These are phyloP conservation scores for Suhomyces vadensis DNA, from an alignment of 805 yeast species.

Conservation along the genomic window DNA sequence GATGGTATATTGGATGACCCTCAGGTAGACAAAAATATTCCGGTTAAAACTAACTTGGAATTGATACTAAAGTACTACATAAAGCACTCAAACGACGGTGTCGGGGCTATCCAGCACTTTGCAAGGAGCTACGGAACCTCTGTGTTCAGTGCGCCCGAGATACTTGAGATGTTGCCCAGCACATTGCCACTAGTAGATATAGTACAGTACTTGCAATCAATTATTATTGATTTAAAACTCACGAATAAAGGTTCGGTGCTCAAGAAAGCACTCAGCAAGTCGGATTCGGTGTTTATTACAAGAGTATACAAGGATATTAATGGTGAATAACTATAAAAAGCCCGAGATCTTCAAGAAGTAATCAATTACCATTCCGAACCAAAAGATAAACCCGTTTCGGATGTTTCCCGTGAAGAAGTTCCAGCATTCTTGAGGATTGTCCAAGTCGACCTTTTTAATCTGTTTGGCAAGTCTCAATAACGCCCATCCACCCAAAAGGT, in stretches of 20 bases:
- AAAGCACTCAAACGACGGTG: constrained; percentile 5
- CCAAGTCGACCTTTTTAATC: constrained; percentile 74
- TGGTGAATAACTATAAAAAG: constrained; percentile 27
- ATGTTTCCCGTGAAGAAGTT: constrained; percentile 74
- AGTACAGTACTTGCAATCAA: constrained; percentile 24
- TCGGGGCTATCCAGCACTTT: constrained; percentile 30
- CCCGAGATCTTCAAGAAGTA: constrained; percentile 55
- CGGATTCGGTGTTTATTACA: constrained; percentile 26
- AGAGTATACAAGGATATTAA: constrained; percentile 23
- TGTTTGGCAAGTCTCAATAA: constrained; percentile 66
- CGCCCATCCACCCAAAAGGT: constrained; percentile 64
- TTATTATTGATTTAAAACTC: constrained; percentile 22
- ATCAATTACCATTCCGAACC: constrained; percentile 67
- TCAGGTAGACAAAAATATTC: background rate
- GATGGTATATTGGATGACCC: background rate
- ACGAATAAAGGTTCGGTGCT: constrained; percentile 18
- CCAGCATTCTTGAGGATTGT: constrained; percentile 83
- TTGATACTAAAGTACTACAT: constrained; percentile 3
- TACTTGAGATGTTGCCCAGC: constrained; percentile 32
- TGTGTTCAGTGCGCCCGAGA: constrained; percentile 24
- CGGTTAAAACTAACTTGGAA: background rate
- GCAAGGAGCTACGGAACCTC: constrained; percentile 23
- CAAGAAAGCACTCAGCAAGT: constrained; percentile 30
- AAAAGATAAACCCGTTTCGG: constrained; percentile 67
- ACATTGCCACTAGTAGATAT: constrained; percentile 31